These are phyloP conservation scores for Lomentospora prolificans DNA, from an alignment of 2,329 filamentous ascomycete genomes.

Conservation along the genomic window DNA sequence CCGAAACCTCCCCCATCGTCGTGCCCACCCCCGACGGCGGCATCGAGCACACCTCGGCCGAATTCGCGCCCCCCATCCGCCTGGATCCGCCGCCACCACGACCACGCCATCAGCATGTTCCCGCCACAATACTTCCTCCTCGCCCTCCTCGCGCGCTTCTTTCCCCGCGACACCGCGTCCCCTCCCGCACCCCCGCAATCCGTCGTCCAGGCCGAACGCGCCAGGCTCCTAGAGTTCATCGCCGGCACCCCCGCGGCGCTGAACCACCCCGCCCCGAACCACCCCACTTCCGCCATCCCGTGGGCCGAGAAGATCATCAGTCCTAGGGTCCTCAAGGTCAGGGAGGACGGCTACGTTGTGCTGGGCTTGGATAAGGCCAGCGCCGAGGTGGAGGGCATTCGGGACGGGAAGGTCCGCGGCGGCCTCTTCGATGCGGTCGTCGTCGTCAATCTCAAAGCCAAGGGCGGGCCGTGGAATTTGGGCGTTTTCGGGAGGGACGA, in stretches of 20 bases:
- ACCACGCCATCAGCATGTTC: conserved; percentile 69
- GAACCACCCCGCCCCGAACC: conserved; percentile 25
- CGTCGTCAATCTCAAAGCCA: conserved; percentile 38
- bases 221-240: conserved; percentile 45
- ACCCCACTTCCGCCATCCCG: conserved; percentile 34
- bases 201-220: conserved; percentile 20
- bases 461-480: conserved; percentile 40
- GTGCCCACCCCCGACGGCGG: conserved; percentile 65
- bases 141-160: conserved; percentile 42
- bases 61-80: conserved; percentile 60
- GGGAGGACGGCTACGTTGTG: conserved; percentile 38
- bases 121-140: conserved; percentile 80
- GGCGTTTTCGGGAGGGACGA: conserved; percentile 42
- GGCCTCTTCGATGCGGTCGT: conserved; percentile 53
- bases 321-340: conserved; percentile 36
- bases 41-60: conserved; percentile 59
- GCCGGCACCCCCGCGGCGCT: conserved; percentile 29
- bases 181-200: conserved; percentile 11
- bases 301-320: conserved; percentile 56
- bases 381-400: conserved; percentile 37
- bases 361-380: conserved; percentile 50
- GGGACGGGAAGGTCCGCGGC: conserved; percentile 26
- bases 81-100: conserved; percentile 58
- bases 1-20: conserved; percentile 33
- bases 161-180: conserved; percentile 14